These are phyloP conservation scores for Aureobasidium namibiae DNA, from an alignment of 2,329 filamentous ascomycete genomes.

Conservation along the genomic window DNA sequence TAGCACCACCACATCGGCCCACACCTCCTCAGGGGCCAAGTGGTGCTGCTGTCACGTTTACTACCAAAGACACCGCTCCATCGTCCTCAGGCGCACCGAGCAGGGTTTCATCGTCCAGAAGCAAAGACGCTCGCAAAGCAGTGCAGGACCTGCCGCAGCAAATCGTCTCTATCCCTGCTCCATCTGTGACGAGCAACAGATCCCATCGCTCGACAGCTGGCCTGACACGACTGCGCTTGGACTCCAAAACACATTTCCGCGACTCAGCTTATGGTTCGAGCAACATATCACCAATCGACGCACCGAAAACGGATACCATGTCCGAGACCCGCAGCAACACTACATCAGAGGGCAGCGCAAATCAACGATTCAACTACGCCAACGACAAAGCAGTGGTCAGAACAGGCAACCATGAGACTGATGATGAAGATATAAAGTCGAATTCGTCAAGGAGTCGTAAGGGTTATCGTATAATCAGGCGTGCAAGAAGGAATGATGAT, in stretches of 20 bases:
- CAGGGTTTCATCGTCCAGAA: background rate
- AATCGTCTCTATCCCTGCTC: background rate
- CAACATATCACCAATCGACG: slow-evolving; percentile 1
- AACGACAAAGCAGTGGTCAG: background rate
- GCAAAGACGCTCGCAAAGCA: background rate
- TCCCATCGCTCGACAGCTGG: background rate
- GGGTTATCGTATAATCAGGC: slow-evolving; percentile 4
- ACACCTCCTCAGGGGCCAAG: background rate
- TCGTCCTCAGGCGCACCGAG: background rate
- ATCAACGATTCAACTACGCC: background rate
- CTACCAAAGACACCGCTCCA: background rate
- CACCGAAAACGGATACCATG: background rate
- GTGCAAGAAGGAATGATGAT: background rate
- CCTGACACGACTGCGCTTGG: background rate
- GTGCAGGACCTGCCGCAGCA: background rate
- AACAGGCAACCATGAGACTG: background rate
- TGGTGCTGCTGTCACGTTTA: background rate
- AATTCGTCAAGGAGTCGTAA: background rate
- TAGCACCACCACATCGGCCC: background rate
- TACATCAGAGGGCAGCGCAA: background rate
- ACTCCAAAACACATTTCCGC: background rate
- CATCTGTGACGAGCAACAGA: background rate
- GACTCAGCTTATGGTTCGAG: background rate
- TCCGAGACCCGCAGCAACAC: slow-evolving; percentile 1
- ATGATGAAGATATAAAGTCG: background rate